These are phyloP conservation scores for Podila minutissima DNA, from an alignment of 192 early-diverging fungal species.

Conservation along the genomic window DNA sequence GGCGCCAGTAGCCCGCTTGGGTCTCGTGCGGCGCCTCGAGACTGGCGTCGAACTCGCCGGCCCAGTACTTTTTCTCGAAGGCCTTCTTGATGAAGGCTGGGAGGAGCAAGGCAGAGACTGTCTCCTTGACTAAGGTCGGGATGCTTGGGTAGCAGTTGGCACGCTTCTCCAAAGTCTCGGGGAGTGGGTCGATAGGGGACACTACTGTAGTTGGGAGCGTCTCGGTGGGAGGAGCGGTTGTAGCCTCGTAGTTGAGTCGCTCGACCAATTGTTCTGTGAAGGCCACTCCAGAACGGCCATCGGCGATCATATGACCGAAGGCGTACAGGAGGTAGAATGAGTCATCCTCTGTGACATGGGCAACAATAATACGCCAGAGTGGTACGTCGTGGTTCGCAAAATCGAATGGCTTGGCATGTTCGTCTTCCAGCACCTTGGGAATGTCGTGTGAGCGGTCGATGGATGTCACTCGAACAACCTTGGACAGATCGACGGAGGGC, in stretches of 20 bases:
- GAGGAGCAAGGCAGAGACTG: no score
- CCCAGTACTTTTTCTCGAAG: slow-evolving; percentile 18
- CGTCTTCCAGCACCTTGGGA: slow-evolving; percentile 17
- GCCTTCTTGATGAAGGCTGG: no score
- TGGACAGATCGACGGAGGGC: slow-evolving; percentile 21
- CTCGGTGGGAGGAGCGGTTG: no score
- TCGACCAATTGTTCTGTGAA: no score
- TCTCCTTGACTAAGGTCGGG: no score
- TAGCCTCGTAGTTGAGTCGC: no score
- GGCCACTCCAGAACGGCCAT: no score
- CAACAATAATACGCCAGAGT: slow-evolving; percentile 38
- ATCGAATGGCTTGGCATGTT: slow-evolving; percentile 18
- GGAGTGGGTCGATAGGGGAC: no score
- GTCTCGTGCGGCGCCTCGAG: slow-evolving; percentile 12
- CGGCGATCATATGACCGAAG: no score
- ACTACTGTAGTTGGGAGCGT: no score
- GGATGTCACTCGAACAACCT: slow-evolving; percentile 13
- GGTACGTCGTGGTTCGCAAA: not conserved
- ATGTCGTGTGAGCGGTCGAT: slow-evolving; percentile 2
- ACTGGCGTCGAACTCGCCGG: slow-evolving; percentile 27
- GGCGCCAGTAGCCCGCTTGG: not conserved
- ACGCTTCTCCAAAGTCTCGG: no score
- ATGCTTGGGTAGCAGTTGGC: no score
- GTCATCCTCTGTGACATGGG: slow-evolving; percentile 17
- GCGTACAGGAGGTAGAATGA: slow-evolving; percentile 27